Evolutionary conservation across 2,329 filamentous ascomycete genomes (phyloP), one percentile per base, ranked within the genome.

Genomic region (Scopulariopsis brevicaulis): DNA sequence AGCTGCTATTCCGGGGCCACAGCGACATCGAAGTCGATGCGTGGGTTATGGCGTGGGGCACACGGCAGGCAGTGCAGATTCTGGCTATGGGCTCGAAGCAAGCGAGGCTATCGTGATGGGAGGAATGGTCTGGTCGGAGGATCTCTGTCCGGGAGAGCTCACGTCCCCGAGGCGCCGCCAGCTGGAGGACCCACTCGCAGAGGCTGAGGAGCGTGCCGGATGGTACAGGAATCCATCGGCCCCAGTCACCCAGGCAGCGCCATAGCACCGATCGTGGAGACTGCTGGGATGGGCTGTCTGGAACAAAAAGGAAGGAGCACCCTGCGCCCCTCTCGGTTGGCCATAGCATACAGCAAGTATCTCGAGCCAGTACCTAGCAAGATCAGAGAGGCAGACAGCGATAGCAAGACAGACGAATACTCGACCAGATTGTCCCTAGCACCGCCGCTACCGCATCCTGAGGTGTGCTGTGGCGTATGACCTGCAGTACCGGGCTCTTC

Each of bases 401-500:
- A 84, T 89, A 88, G 86, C 85, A 86, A 68, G 62, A 54, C 56
- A 67, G 60, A 65, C 53, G 60, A 71, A 68, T 69, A 71, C 71
- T 71, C 73, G 73, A 73, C 73, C 71, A 71, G 70, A 70, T 74
- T 52, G 51, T 40, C 35, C 52, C 55, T 53, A 48, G 56, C 43
- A 46, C 56, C 28, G 37, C 51, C 56, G 51, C 52, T 58, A 48
- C 56, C 28, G 32, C 51, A 65, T 68, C 70, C 68, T 74, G 71
- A 69, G 46, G 22, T 50, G 46, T 24, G 46, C 22, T 20, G 46
- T 50, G n/a, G 46, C 46, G 46, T 48, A 48, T 50, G 46, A 24
- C 46, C 18, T 50, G 12, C 46, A 24, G 20, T 24, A n/a, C 46
- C 22, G 46, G 46, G 46, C 46, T 48, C 22, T n/a, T 50, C n/a